These are phyloP conservation scores for Psilocybe cubensis DNA, from an alignment of 768 basidiomycete species.

Conservation along the genomic window DNA sequence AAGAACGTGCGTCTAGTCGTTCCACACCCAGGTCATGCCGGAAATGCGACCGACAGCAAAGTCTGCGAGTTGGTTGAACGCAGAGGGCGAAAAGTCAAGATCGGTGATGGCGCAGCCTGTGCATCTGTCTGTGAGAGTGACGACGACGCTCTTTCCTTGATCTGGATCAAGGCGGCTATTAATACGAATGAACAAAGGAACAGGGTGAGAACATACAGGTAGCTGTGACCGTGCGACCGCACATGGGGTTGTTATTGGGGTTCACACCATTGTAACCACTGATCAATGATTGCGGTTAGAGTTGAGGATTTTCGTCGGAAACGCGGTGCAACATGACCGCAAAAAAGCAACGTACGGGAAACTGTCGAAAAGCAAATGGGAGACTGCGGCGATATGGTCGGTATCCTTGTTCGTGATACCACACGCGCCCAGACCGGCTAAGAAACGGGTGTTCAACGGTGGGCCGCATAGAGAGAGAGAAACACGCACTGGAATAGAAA, in stretches of 20 bases:
- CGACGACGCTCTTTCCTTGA: conserved; percentile 48
- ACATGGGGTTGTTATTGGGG: conserved; percentile 80
- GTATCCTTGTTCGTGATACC: conserved; percentile 56
- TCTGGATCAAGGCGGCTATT: conserved; percentile 37
- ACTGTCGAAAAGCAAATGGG: conserved; percentile 54
- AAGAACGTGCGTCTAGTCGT: conserved; percentile 26
- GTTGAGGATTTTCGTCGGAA: background rate
- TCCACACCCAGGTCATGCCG: conserved; percentile 54
- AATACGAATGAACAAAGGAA: background rate
- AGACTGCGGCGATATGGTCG: conserved; percentile 63
- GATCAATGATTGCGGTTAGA: conserved; percentile 5
- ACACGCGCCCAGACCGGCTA: conserved; percentile 68
- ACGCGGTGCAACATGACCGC: conserved; percentile 2
- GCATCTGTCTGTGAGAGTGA: conserved; percentile 68
- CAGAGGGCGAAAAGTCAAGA: conserved; percentile 67
- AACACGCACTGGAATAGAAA: conserved; percentile 49
- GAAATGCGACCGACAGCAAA: conserved; percentile 51
- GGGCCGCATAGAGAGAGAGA: conserved; percentile 1
- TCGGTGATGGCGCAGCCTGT: conserved; percentile 49
- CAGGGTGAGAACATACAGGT: conserved; percentile 43
- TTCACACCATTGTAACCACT: conserved; percentile 62
- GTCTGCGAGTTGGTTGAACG: conserved; percentile 54
- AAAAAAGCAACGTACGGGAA: conserved; percentile 56
- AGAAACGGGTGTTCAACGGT: conserved; percentile 7
- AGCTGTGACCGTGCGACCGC: conserved; percentile 48